Percentiles rank a stretch among this genome's conserved stretches.
Evolutionary conservation across 331 rosid species (phyloP).

Genomic region (Stylosanthes scabra): DNA sequence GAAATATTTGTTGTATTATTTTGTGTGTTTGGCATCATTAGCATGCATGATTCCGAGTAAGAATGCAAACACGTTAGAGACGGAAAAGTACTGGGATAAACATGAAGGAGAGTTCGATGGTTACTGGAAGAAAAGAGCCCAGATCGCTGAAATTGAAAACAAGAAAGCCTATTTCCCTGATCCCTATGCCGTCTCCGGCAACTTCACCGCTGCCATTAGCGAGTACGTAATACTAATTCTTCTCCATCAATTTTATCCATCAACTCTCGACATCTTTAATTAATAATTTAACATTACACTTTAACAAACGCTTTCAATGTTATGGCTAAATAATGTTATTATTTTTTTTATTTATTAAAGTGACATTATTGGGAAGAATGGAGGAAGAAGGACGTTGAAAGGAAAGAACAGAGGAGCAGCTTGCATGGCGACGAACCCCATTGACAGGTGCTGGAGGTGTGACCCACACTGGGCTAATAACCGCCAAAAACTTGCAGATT

Average conservation of each 20-base stretch:
- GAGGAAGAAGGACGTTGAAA: conserved; percentile 46
- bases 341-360: no score
- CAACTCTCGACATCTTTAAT: no score
- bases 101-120: conserved; percentile 34
- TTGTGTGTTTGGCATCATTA: conserved; percentile 36
- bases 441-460: conserved; percentile 90
- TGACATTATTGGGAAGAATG: not conserved
- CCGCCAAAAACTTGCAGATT: conserved; percentile 64
- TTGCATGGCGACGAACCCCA: conserved; percentile 75
- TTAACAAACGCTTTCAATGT: no score
- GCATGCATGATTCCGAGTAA: not conserved
- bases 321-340: no score
- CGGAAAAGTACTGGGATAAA: conserved; percentile 46
- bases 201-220: conserved; percentile 42
- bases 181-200: conserved; percentile 52
- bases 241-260: no score
- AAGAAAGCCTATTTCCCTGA: conserved; percentile 33
- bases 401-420: not conserved
- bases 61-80: conserved; percentile 36
- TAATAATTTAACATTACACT: no score
- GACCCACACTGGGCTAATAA: conserved; percentile 68
- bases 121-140: conserved; percentile 60
- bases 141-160: conserved; percentile 40
- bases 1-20: not conserved
- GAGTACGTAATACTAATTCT: conserved; percentile 44